Percentiles rank a stretch among this genome's conserved stretches.
Evolutionary conservation across 495 filamentous ascomycete species (phyloP).

Genomic region (Penicillium argentinense): DNA sequence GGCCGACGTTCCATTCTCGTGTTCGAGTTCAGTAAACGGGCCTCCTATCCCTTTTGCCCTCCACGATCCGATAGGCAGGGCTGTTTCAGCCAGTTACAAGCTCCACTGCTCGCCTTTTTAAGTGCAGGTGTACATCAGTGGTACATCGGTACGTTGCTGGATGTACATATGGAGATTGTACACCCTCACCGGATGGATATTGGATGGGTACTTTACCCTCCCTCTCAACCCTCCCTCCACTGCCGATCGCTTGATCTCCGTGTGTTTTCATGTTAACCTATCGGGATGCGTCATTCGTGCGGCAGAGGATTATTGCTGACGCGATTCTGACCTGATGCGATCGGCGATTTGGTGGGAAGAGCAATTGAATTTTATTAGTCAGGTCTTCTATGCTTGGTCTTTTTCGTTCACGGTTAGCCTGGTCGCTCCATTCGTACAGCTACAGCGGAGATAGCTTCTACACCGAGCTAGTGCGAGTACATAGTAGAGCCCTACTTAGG

Average conservation of each 20-base stretch:
- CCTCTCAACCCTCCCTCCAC: neutral
- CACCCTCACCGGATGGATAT: no score
- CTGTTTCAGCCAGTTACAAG: neutral
- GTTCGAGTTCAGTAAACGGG: neutral
- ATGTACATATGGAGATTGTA: neutral
- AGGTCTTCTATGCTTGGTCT: neutral
- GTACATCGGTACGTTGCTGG: no score
- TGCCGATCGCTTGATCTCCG: conserved; percentile 1
- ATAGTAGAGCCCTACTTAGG: no score
- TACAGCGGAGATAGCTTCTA: no score
- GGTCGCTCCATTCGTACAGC: no score
- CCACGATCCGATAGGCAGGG: neutral
- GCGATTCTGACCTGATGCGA: neutral
- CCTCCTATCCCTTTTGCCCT: neutral
- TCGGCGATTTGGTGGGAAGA: neutral
- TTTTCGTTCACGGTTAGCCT: neutral
- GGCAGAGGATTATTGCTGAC: neutral
- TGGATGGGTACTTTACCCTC: no score
- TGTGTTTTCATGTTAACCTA: neutral
- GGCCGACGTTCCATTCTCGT: neutral
- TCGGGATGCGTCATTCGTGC: neutral
- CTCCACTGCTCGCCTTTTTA: no score
- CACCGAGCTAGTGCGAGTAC: no score
- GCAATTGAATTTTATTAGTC: neutral
- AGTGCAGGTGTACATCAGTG: no score